Base-by-base conservation (phyloP, 2,329 filamentous ascomycete species). In the Verticillium alfalfae region DNA sequence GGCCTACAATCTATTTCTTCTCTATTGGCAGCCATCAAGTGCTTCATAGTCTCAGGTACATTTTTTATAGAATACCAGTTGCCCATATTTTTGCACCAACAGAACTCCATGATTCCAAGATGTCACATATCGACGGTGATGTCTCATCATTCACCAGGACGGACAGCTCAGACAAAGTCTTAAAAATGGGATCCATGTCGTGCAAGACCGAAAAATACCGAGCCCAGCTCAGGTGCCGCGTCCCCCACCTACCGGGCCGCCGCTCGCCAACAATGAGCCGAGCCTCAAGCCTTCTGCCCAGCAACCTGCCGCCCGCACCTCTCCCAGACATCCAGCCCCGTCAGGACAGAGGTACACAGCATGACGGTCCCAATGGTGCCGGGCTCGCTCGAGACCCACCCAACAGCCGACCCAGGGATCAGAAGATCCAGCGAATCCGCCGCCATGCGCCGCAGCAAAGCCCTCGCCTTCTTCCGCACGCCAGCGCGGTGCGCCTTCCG, bases 401-500 rank as follows among this genome's bases (percentile, higher is more conserved):
- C 60, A 8, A 61, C 26, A 10, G 39, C 36, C 5, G 34, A 31
- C 16, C 41, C 39, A 7, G 60, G 60, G 16, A 61, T 61, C 13
- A 59, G 18, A 26, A 61, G 34, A 36, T 61, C 60, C 18, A 61
- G 34, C 36, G 18, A 16, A 34, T 39, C 34, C 22, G 60, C 60
- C 45, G 38, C 18, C 60, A 61, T 58, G 37, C 55, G 55, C 22
- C 60, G 6, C 36, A 56, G 34, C 34, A 59, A 31, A 57, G 75
- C 70, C 54, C 63, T 69, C 38, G 69, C 68, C 73, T 68, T 69
- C 5, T 62, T 66, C 55, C 67, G 67, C 59, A 72, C 71, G 22
- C 74, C 73, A 3, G 36, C 22, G 10, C 57, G 57, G 15, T 52
- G 57, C 60, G 71, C 66, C 66, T 73, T 74, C 52, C 70, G 70